Evolutionary conservation across 2,329 filamentous ascomycete genomes (phyloP).

Genomic region (Fusarium tjaetaba): DNA sequence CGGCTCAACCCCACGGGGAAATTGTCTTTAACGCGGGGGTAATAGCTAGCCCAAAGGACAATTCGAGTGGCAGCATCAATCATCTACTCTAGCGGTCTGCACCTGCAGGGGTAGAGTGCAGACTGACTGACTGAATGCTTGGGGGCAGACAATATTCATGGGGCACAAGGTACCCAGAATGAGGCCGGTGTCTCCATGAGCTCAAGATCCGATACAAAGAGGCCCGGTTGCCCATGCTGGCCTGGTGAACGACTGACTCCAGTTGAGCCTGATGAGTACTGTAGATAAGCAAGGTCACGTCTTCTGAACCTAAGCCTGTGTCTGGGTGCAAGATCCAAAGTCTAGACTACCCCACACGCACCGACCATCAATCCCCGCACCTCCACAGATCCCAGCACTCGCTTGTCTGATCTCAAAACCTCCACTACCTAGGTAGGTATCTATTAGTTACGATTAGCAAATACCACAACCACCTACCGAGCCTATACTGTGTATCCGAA

Average conservation of each 20-base stretch:
- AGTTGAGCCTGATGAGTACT: not conserved
- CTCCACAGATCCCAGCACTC: slow-evolving; percentile 35
- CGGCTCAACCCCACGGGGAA: slow-evolving; percentile 31
- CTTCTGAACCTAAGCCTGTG: slow-evolving; percentile 5
- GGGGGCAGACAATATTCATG: not conserved
- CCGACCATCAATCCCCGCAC: slow-evolving; percentile 40
- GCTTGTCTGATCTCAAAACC: slow-evolving; percentile 23
- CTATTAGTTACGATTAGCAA: slow-evolving; percentile 5
- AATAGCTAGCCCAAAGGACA: slow-evolving; percentile 2
- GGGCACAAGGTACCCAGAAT: not conserved
- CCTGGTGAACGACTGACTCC: not conserved
- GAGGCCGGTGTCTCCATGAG: not conserved
- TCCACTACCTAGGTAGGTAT: not conserved
- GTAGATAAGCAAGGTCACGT: not conserved
- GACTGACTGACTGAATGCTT: not conserved
- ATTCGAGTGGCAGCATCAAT: slow-evolving; percentile 21
- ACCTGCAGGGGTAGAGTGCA: slow-evolving; percentile 9
- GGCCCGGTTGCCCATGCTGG: slow-evolving; percentile 19
- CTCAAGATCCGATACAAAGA: slow-evolving; percentile 31
- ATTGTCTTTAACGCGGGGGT: slow-evolving; percentile 26
- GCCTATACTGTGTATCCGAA: not conserved
- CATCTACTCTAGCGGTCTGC: slow-evolving; percentile 20
- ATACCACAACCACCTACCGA: not conserved
- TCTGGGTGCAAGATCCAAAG: slow-evolving; percentile 29
- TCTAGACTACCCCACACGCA: slow-evolving; percentile 43